Base-by-base conservation (phyloP, 2,329 filamentous ascomycete species). In the Diplodia mutila region DNA sequence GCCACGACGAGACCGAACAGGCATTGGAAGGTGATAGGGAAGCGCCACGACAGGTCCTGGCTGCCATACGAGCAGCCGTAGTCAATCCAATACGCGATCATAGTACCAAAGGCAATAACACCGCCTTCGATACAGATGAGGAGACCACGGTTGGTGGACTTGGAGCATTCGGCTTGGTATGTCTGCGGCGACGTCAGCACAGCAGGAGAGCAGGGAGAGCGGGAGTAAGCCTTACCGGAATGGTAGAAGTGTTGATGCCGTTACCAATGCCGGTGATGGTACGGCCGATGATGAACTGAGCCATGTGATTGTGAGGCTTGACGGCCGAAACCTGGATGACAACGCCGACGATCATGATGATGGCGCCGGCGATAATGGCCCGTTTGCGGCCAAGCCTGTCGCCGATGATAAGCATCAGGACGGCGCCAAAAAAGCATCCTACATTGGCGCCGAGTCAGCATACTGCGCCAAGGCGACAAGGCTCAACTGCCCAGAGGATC, bases 121-220 rank as follows among this genome's bases (percentile, higher is more conserved):
- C 84, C 84, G 71, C 82, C 85, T 72, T 83, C 86, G 61, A 88
- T 86, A 74, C 86, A 88, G 71, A 89, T 88, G 63, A 89, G 76
- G 25, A 87, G 81, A 70, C 87, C 87, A 71, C 87, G 83, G 75
- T 87, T 88, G 71, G 83, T 84, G 0, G 86, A 83, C 67, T 79
- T 80, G 3, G 83, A 83, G 70, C 83, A 85, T 71, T 86, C 84
- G 5, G 83, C 82, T 75, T 85, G 83, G 71, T 85, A 86, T 3
- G 83, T 84, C 4, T 84, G 84, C 32, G 85, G 2, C 7, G 14
- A 21, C 12, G 42, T 61, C 18, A 61, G 57, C 18, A 46, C 39
- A 0, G 14, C 18, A n/a, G 18, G 16, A n/a, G 39, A 8, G 2
- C 7, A 46, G 18, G n/a, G 39, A 9, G 1, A n/a, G 39, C 14